Percentiles rank a stretch among this genome's conserved stretches.
These are phyloP conservation scores for Myriosclerotinia curreyana DNA, from an alignment of 2,329 filamentous ascomycete species.

Conservation along the genomic window DNA sequence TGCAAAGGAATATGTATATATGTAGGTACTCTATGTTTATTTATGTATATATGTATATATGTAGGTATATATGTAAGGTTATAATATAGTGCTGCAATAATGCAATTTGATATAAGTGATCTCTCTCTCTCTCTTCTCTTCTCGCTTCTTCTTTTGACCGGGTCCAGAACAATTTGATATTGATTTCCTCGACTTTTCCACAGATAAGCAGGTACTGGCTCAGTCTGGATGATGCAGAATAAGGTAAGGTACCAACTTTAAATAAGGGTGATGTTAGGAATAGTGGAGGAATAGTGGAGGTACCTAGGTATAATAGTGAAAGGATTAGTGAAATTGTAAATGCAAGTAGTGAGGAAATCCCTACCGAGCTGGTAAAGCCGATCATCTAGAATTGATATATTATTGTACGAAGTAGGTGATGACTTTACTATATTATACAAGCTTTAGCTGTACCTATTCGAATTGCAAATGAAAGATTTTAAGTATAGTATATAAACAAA, in stretches of 20 bases:
- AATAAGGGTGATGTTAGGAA: constrained; percentile 5
- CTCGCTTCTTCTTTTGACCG: constrained; percentile 1
- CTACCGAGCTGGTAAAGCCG: not conserved
- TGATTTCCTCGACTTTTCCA: constrained; percentile 1
- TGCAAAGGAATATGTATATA: not conserved
- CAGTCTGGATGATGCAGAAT: constrained; percentile 12
- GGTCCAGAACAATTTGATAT: constrained; percentile 7
- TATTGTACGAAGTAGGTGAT: too few relatives aligned
- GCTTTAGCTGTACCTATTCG: too few relatives aligned
- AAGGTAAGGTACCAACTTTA: constrained; percentile 16
- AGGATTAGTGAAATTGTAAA: constrained; percentile 5
- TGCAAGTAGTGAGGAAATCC: not conserved
- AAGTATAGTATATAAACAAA: too few relatives aligned
- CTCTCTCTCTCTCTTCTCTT: not conserved
- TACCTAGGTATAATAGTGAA: not conserved
- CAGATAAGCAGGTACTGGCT: constrained; percentile 3
- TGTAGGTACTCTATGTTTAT: not conserved
- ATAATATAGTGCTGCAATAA: not conserved
- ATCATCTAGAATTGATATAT: too few relatives aligned
- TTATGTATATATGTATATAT: not conserved
- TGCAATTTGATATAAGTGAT: not conserved
- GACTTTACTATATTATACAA: too few relatives aligned
- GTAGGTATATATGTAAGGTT: not conserved
- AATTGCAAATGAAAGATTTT: too few relatives aligned
- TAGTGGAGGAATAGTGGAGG: not conserved